These are phyloP conservation scores for Coemansia sp. DNA, from an alignment of 192 early-diverging fungal species.

Conservation along the genomic window DNA sequence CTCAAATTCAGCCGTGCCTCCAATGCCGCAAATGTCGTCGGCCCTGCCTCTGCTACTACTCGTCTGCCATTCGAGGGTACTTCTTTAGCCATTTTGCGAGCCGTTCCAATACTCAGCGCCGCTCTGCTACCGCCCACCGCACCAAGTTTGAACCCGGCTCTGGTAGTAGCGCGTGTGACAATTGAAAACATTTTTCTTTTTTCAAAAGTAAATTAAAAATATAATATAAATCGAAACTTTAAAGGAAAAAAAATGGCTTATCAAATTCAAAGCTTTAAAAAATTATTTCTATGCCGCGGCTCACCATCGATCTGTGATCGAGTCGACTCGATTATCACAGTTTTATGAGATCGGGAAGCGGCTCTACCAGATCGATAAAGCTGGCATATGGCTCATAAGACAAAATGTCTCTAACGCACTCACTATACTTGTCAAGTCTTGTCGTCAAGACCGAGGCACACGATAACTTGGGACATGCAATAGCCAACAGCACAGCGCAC, in stretches of 20 bases:
- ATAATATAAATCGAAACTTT: not conserved
- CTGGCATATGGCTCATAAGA: not conserved
- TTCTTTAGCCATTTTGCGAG: slow-evolving; percentile 42
- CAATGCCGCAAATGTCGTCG: slow-evolving; percentile 44
- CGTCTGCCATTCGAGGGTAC: slow-evolving; percentile 4
- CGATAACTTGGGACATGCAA: slow-evolving; percentile 13
- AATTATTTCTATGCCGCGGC: not conserved
- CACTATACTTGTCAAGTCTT: not conserved
- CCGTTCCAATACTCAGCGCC: slow-evolving; percentile 20
- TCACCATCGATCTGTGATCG: not conserved
- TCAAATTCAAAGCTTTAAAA: too few species aligned
- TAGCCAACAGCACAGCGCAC: slow-evolving; percentile 22
- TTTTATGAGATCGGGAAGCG: not conserved
- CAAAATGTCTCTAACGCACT: not conserved
- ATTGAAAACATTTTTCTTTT: slow-evolving; percentile 10
- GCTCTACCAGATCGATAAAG: not conserved
- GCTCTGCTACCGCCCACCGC: not conserved
- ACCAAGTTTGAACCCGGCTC: not conserved
- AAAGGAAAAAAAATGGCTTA: too few species aligned
- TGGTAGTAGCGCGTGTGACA: slow-evolving; percentile 21
- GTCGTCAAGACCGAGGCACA: not conserved
- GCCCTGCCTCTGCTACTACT: slow-evolving; percentile 14
- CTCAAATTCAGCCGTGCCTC: slow-evolving; percentile 52
- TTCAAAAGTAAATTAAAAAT: slow-evolving; percentile 5
- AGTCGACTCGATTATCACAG: not conserved